Base-by-base conservation (phyloP, 106 monocot species). In the Narthecium ossifragum region DNA sequence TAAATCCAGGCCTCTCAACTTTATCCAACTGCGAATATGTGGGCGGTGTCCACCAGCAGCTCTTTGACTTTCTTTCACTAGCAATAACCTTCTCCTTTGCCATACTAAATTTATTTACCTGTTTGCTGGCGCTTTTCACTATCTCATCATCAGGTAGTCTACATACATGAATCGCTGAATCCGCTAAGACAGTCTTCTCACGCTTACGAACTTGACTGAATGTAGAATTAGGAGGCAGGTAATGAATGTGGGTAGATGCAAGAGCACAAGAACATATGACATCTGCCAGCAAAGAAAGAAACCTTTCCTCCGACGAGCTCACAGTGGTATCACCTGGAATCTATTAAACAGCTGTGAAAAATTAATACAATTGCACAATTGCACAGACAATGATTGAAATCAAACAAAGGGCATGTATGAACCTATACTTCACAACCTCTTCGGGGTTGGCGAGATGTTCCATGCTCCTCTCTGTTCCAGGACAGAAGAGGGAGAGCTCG, bases 391-490 rank as follows among this genome's bases (percentile, higher is more conserved):
- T n/a, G n/a, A n/a, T n/a, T n/a, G 4, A 40, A 29, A 72, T 47
- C 45, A 26, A 37, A 46, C 1, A 23, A 27, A 51, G 26, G 57
- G 25, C 12, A 23, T 1, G 14, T 50, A 9, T 31, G 14, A 57
- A 11, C n/a, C 1, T 53, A 22, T 6, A 27, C n/a, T 52, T 39
- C 28, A 55, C 30, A 32, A 84, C 90, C 86, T 98, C 71, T 77
- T 73, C 71, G 15, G 86, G 68, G 28, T 50, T 67, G 7, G 65
- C 47, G 40, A 98, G 73, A 70, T 81, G 66, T n/a, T 81, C 73
- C 80, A 87, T 81, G 47, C 77, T 65, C 72, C 83, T 84, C 68
- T 84, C 63, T n/a, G 68, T 65, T 28, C 81, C 90, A 46, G 86
- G 67, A 53, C 51, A 20, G 55, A 87, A 85, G 18, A 98, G 21